Percentiles rank a stretch among this genome's conserved stretches.
phyloP scores from a whole-genome alignment of 2,329 filamentous ascomycete species.

The Aspergillus chevalieri region DNA sequence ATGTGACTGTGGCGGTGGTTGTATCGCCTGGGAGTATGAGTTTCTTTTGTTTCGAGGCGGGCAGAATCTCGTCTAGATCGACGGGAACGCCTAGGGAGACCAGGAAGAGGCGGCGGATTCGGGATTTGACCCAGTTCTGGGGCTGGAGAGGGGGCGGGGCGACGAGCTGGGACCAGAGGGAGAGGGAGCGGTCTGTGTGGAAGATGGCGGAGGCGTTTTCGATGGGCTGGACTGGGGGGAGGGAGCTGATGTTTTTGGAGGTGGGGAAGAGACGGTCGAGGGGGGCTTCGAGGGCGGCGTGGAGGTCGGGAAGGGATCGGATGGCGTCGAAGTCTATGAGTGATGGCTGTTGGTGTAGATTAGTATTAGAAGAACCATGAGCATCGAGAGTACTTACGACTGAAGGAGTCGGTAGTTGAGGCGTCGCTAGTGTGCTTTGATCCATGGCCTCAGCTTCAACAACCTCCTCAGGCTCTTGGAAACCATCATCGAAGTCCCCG shows the following conservation, averaged over 20 bases:
- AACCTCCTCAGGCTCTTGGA: slow-evolving; percentile 46
- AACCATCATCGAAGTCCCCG: slow-evolving; percentile 63
- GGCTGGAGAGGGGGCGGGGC: slow-evolving; percentile 91
- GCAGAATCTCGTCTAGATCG: slow-evolving; percentile 93
- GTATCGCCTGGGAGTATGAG: slow-evolving; percentile 63
- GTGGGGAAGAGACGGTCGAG: slow-evolving; percentile 42
- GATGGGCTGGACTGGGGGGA: slow-evolving; percentile 35
- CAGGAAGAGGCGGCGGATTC: slow-evolving; percentile 88
- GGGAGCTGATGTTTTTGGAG: slow-evolving; percentile 29
- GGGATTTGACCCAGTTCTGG: slow-evolving; percentile 94
- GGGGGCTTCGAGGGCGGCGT: slow-evolving; percentile 31
- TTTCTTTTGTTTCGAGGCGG: slow-evolving; percentile 96
- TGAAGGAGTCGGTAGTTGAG: slow-evolving; percentile 28
- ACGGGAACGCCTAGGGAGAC: slow-evolving; percentile 94
- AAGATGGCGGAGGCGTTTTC: slow-evolving; percentile 56
- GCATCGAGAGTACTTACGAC: slow-evolving; percentile 30
- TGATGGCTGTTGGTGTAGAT: slow-evolving; percentile 23
- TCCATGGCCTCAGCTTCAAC: slow-evolving; percentile 18
- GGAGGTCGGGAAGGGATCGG: slow-evolving; percentile 39
- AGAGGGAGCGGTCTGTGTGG: slow-evolving; percentile 77
- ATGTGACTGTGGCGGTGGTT: slow-evolving; percentile 11
- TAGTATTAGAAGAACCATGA: slow-evolving; percentile 2
- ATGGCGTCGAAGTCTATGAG: slow-evolving; percentile 51
- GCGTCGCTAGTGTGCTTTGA: slow-evolving; percentile 8
- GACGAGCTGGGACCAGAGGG: slow-evolving; percentile 92